Percentiles rank a stretch among this genome's conserved stretches.
Conservation (phyloP, 1,139 yeast species). For the Saccharomyces hybrid region DNA sequence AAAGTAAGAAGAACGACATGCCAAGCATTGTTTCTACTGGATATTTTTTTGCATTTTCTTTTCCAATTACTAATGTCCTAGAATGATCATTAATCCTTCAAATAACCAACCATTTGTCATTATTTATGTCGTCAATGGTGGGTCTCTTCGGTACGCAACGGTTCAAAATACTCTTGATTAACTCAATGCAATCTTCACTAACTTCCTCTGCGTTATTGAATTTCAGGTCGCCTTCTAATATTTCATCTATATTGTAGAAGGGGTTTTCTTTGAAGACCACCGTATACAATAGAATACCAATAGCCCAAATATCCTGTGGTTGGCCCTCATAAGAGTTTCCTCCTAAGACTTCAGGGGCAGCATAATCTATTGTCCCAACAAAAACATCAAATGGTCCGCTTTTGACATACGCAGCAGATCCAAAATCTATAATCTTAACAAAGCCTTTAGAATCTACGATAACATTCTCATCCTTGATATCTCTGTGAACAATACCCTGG, state of each 20-base stretch:
- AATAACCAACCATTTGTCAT: conserved; percentile 56
- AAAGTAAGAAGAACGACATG: background rate
- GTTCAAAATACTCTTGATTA: conserved; percentile 57
- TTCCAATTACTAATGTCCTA: background rate
- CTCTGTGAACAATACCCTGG: conserved; percentile 87
- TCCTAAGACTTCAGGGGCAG: conserved; percentile 88
- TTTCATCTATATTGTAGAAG: conserved; percentile 88
- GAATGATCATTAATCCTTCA: background rate
- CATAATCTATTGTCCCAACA: conserved; percentile 95
- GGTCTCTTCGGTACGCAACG: conserved; percentile 63
- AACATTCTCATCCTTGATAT: conserved; percentile 89
- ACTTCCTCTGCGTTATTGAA: conserved; percentile 46
- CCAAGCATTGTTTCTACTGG: no score
- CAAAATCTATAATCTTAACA: conserved; percentile 86
- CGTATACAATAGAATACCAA: conserved; percentile 83
- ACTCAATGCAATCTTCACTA: conserved; percentile 47
- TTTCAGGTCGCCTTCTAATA: conserved; percentile 79
- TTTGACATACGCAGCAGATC: conserved; percentile 81
- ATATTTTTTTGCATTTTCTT: background rate
- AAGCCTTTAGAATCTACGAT: conserved; percentile 73
- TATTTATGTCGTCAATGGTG: conserved; percentile 57
- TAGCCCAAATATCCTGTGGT: conserved; percentile 96
- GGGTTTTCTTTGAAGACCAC: conserved; percentile 93
- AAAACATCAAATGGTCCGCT: conserved; percentile 96
- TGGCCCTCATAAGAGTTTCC: conserved; percentile 87